Evolutionary conservation across 2,329 filamentous ascomycete genomes (phyloP).

Genomic region (Allantophomopsis cytisporea): DNA sequence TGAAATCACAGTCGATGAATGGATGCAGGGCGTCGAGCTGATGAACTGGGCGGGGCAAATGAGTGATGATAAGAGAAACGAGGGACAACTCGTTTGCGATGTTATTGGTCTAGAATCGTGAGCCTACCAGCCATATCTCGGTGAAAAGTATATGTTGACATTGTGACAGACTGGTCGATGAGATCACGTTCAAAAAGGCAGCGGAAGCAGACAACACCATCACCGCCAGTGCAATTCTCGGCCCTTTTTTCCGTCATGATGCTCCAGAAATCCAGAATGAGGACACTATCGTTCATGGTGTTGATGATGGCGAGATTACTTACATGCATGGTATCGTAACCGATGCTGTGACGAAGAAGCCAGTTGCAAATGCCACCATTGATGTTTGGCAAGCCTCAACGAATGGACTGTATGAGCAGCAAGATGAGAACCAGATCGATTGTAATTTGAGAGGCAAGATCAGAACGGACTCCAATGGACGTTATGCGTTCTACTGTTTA

Average conservation of each 20-base stretch:
- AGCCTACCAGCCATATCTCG: slow-evolving; percentile 8
- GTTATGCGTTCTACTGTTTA: slow-evolving; percentile 36
- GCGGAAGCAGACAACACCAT: slow-evolving; percentile 27
- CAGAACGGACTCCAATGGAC: slow-evolving; percentile 39
- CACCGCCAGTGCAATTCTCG: slow-evolving; percentile 40
- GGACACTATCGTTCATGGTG: slow-evolving; percentile 36
- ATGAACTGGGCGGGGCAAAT: slow-evolving; percentile 50
- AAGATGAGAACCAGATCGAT: slow-evolving; percentile 45
- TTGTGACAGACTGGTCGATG: slow-evolving; percentile 25
- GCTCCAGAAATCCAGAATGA: slow-evolving; percentile 41
- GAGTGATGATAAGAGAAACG: slow-evolving; percentile 47
- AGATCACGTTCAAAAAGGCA: slow-evolving; percentile 14
- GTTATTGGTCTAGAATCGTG: slow-evolving; percentile 48
- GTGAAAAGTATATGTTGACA: neutral
- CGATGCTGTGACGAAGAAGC: slow-evolving; percentile 38
- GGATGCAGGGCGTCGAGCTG: slow-evolving; percentile 38
- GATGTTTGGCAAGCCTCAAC: slow-evolving; percentile 54
- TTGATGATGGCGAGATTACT: slow-evolving; percentile 31
- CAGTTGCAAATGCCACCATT: slow-evolving; percentile 38
- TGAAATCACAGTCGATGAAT: slow-evolving; percentile 43
- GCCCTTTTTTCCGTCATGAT: slow-evolving; percentile 49
- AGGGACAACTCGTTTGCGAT: slow-evolving; percentile 49
- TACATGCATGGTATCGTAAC: slow-evolving; percentile 45
- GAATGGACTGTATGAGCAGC: slow-evolving; percentile 44
- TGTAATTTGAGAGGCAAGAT: slow-evolving; percentile 51